Conservation (phyloP, 192 early-diverging fungal species). For the Linnemannia exigua region DNA sequence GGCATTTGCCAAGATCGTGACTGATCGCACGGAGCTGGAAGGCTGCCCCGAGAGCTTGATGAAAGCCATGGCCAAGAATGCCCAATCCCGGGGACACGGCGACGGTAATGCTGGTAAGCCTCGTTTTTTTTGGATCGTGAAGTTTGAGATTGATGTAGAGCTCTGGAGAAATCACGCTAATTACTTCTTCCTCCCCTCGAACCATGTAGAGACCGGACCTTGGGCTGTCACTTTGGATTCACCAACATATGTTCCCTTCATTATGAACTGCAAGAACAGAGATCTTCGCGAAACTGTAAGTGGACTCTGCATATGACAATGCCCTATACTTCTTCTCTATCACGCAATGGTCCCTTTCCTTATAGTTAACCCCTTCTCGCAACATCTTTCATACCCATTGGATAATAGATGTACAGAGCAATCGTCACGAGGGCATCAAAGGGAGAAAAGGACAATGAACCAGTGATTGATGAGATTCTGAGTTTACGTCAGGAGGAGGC, state of each 20-base stretch:
- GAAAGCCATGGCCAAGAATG: slow-evolving; percentile 59
- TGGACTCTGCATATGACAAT: neutral
- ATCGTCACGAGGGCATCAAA: slow-evolving; percentile 66
- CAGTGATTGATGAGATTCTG: slow-evolving; percentile 69
- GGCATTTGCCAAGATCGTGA: slow-evolving; percentile 61
- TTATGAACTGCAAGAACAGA: slow-evolving; percentile 70
- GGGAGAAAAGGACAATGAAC: slow-evolving; percentile 65
- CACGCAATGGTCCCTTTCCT: neutral
- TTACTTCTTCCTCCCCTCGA: neutral
- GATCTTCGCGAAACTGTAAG: slow-evolving; percentile 64
- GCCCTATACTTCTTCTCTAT: neutral
- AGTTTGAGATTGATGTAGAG: neutral
- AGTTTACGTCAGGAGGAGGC: slow-evolving; percentile 67
- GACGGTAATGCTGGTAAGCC: slow-evolving; percentile 43
- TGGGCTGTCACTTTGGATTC: slow-evolving; percentile 69
- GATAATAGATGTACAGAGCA: slow-evolving; percentile 60
- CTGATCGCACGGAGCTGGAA: slow-evolving; percentile 52
- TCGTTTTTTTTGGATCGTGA: neutral
- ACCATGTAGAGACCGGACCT: slow-evolving; percentile 50
- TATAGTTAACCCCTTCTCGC: no score
- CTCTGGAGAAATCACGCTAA: neutral
- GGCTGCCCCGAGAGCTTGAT: slow-evolving; percentile 64
- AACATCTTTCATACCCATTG: neutral
- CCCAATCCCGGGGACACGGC: slow-evolving; percentile 49
- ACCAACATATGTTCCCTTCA: slow-evolving; percentile 66